Evolutionary conservation across 1,139 yeast genomes (phyloP).

Genomic region (Zygosaccharomyces sapae): DNA sequence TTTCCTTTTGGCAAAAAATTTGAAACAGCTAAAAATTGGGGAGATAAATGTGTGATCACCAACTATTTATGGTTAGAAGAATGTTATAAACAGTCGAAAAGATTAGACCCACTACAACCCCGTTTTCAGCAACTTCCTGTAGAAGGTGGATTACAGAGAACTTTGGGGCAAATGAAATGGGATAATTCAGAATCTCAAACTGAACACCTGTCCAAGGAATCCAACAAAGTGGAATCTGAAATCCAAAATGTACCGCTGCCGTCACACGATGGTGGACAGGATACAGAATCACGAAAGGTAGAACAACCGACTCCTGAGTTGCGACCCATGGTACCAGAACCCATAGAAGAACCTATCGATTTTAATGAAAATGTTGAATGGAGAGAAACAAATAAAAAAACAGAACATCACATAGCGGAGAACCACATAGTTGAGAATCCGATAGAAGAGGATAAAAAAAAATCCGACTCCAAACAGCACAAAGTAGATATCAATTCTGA

Average conservation of each 20-base stretch:
- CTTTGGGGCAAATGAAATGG: conserved; percentile 12
- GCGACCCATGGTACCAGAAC: not conserved
- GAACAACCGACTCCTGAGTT: not conserved
- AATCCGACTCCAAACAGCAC: too few relatives aligned
- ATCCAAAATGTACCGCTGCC: conserved; percentile 1
- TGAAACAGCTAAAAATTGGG: conserved; percentile 64
- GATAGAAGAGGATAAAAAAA: too few relatives aligned
- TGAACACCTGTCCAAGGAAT: not conserved
- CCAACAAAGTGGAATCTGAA: not conserved
- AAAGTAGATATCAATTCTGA: too few relatives aligned
- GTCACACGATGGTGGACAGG: not conserved
- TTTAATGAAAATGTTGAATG: too few relatives aligned
- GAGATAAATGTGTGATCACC: conserved; percentile 51
- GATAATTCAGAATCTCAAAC: not conserved
- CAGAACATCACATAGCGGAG: too few relatives aligned
- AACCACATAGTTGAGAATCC: too few relatives aligned
- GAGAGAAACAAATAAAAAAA: too few relatives aligned
- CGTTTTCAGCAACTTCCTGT: conserved; percentile 18
- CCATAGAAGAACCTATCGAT: too few relatives aligned
- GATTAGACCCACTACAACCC: conserved; percentile 15
- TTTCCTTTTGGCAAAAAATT: conserved; percentile 68
- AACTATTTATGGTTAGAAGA: conserved; percentile 93
- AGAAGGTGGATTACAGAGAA: conserved; percentile 15
- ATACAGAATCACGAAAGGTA: not conserved
- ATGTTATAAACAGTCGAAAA: conserved; percentile 28